These are phyloP conservation scores for Colletotrichum acutatum DNA, from an alignment of 2,329 filamentous ascomycete species.

Conservation along the genomic window DNA sequence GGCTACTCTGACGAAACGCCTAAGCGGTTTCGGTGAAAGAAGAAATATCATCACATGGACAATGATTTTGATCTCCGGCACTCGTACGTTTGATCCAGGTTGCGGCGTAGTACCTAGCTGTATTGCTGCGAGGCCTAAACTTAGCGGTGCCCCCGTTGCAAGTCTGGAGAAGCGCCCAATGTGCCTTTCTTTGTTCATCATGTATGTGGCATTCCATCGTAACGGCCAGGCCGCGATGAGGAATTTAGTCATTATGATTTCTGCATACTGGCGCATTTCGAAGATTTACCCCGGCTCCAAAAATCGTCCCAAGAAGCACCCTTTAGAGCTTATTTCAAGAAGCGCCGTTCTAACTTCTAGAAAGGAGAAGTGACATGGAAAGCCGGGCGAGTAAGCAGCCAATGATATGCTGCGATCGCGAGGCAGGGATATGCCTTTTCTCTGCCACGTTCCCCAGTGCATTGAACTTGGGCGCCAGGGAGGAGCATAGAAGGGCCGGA, in stretches of 20 bases:
- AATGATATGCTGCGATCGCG: neutral
- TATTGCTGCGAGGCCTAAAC: neutral
- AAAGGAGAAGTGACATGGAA: neutral
- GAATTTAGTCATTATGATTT: neutral
- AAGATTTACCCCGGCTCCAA: neutral
- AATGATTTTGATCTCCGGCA: neutral
- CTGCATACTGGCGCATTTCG: neutral
- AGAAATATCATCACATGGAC: constrained; percentile 23
- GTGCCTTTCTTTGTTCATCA: constrained; percentile 1
- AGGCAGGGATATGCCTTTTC: constrained; percentile 4
- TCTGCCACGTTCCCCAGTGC: constrained; percentile 3
- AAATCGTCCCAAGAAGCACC: neutral
- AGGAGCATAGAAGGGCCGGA: neutral
- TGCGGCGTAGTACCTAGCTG: no score
- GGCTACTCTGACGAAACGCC: neutral
- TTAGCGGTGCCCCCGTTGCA: neutral
- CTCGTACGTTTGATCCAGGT: neutral
- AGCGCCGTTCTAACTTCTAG: neutral
- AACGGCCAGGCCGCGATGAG: neutral
- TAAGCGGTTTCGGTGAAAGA: constrained; percentile 7
- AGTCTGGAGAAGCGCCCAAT: no score
- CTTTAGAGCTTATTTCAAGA: constrained; percentile 12
- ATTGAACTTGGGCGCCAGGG: constrained; percentile 14
- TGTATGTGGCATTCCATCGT: neutral
- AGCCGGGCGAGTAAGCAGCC: neutral